Percentiles rank a stretch among this genome's conserved stretches.
phyloP scores from a whole-genome alignment of 257 asterid genomes.

The Solanum pinnatisectum region DNA sequence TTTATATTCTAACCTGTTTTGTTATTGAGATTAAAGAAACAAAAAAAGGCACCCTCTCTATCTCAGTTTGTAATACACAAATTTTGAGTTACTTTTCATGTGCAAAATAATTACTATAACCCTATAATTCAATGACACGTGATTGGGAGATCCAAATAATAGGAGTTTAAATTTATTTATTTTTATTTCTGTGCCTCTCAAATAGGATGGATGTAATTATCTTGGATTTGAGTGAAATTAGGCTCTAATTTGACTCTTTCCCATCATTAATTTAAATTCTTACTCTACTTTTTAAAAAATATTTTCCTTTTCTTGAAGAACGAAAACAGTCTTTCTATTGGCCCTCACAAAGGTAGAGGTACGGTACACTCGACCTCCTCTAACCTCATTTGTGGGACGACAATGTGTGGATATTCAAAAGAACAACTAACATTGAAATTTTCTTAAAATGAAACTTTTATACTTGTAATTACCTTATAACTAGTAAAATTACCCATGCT shows the following conservation, averaged over 20 bases:
- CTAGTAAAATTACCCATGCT: background rate
- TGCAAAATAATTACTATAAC: slow-evolving; percentile 10
- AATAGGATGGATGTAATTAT: slow-evolving; percentile 20
- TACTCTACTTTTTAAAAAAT: background rate
- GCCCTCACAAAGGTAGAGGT: background rate
- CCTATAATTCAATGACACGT: slow-evolving; percentile 29
- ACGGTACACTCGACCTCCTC: background rate
- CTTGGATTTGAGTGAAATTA: slow-evolving; percentile 33
- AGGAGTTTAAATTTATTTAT: slow-evolving; percentile 7
- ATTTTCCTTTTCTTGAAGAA: background rate
- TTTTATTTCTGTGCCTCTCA: slow-evolving; percentile 10
- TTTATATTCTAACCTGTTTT: slow-evolving; percentile 5
- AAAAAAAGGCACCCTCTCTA: slow-evolving; percentile 9
- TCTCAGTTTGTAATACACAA: background rate
- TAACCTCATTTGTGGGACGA: background rate
- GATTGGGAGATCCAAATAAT: slow-evolving; percentile 48
- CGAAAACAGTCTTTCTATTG: background rate
- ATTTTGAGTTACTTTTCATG: background rate
- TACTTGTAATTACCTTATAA: background rate
- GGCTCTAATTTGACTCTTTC: slow-evolving; percentile 31
- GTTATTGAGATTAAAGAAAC: slow-evolving; percentile 25
- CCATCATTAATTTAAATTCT: background rate
- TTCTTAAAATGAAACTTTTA: background rate
- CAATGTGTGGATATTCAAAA: background rate
- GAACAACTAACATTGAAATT: background rate